Percentiles rank a stretch among this genome's conserved stretches.
Evolutionary conservation across 2,329 filamentous ascomycete genomes (phyloP).

Genomic region (Hymenotorrendiella dingleyae): DNA sequence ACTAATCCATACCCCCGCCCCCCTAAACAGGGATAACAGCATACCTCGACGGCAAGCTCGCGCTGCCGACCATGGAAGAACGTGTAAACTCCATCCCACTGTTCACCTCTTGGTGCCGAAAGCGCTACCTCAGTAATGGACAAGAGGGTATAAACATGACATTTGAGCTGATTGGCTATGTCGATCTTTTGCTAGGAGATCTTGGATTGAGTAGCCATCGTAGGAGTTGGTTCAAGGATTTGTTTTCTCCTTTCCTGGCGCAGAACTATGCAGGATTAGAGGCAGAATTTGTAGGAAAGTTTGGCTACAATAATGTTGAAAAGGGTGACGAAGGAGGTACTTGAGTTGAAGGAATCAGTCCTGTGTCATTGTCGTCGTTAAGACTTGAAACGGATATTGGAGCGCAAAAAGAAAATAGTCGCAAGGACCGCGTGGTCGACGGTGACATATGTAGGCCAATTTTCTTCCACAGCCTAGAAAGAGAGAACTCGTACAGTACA

Average conservation of each 20-base stretch:
- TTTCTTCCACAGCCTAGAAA: too few species aligned
- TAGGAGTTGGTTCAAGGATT: slow-evolving; percentile 24
- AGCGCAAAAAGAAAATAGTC: too few species aligned
- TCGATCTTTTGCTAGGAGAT: slow-evolving; percentile 26
- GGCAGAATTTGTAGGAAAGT: slow-evolving; percentile 17
- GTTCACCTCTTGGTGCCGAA: slow-evolving; percentile 24
- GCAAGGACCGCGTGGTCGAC: too few species aligned
- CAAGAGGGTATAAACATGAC: slow-evolving; percentile 23
- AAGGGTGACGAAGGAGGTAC: too few species aligned
- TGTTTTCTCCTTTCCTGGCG: slow-evolving; percentile 23
- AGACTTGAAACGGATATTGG: too few species aligned
- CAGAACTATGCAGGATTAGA: slow-evolving; percentile 20
- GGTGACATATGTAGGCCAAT: too few species aligned
- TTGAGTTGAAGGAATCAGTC: too few species aligned
- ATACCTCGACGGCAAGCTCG: slow-evolving; percentile 23
- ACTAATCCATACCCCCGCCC: too few species aligned
- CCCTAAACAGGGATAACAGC: too few species aligned
- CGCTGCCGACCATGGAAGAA: slow-evolving; percentile 16
- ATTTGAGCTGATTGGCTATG: slow-evolving; percentile 27
- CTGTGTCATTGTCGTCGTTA: slow-evolving; percentile 18
- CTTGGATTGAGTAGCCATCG: slow-evolving; percentile 24
- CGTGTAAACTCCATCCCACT: slow-evolving; percentile 21
- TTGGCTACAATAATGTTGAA: slow-evolving; percentile 3
- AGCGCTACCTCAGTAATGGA: slow-evolving; percentile 26
- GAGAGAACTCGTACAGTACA: too few species aligned